Evolutionary conservation across 352 stramenopile species (phyloP), one percentile per base, ranked within the genome.

Genomic region (Pythium volutum): DNA sequence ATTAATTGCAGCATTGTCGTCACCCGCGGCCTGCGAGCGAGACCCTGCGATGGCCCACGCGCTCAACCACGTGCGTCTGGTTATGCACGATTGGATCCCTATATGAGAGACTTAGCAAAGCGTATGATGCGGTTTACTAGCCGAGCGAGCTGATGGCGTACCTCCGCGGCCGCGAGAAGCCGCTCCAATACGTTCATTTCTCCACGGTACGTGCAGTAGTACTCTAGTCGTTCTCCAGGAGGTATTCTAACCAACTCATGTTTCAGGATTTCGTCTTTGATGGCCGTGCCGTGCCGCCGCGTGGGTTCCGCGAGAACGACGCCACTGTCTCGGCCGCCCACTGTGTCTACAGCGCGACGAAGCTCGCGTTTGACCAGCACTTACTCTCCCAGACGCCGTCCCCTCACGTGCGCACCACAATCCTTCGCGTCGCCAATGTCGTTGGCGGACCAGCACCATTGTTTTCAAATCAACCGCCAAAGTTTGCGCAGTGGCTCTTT

Each of bases 241-340:
- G n/a, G n/a, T n/a, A n/a, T n/a, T n/a, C n/a, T n/a, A n/a, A n/a
- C n/a, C n/a, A n/a, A n/a, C n/a, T n/a, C n/a, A n/a, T n/a, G n/a
- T n/a, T n/a, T n/a, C 31, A 84, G 75, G 80, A 89, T 49, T 88
- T 88, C 55, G 80, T 89, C 2, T 89, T 88, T 62, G 67, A 79
- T 34, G 80, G 80, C 23, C 57, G 18, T 4, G 46, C 49, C 22
- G 36, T 64, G 0, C 45, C 62, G 14, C 51, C 64, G 29, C 31
- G 33, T 9, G 70, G 74, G 6, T 89, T 87, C 42, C 48, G 42
- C 0, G 80, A 88, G 56, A 45, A 39, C 2, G 69, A 82, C 12
- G 70, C 67, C 18, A 45, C 50, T 4, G 38, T 62, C 5, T 15
- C 38, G 6, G 49, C 55, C 39, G 41, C 3, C 7, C 41, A 64